Base-by-base conservation (phyloP, 164 flowering plant species). In the Akebia trifoliata region DNA sequence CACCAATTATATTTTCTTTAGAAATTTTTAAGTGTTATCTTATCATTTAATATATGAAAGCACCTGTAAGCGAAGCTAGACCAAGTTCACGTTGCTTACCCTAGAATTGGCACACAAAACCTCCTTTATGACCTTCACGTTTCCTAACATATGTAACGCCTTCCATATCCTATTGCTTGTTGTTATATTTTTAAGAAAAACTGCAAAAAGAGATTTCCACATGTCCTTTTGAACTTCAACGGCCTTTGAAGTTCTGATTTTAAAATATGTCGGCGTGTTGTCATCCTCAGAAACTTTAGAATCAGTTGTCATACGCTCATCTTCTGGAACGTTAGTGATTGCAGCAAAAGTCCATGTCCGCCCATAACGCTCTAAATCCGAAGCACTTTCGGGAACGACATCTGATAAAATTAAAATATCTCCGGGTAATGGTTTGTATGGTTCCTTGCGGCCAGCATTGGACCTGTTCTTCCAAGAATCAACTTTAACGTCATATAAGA, bases 161-260 rank as follows among this genome's bases (percentile, higher is more conserved):
- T 56, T 68, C 89, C 93, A 86, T 36, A 84, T 78, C 38, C 90
- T 66, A 25, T 21, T 80, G 60, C 70, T 69, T 2, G 87, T 68
- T 0, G 78, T 69, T 8, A 80, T 32, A 65, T 83, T 86, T 0
- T 37, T 56, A 76, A 86, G 46, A 66, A 60, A 78, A 21, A 81
- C 60, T 12, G 78, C 79, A 60, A 63, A 81, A 43, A 76, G 34
- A 0, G 78, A 65, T 14, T 58, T 64, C 34, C 57, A 25, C 54
- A n/a, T 54, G 20, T 56, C 72, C 8, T 53, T 50, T 1, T 60
- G 10, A 2, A 59, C 52, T 18, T 67, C 72, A 15, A 73, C 48
- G 7, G 62, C 45, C 43, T 69, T 69, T 21, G 79, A 63, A 10
- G 73, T 54, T 57, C 50, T 63, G n/a, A 89, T 68, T 63, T 61